phyloP scores from a whole-genome alignment of 805 yeast species.

The Saitoella complicata region DNA sequence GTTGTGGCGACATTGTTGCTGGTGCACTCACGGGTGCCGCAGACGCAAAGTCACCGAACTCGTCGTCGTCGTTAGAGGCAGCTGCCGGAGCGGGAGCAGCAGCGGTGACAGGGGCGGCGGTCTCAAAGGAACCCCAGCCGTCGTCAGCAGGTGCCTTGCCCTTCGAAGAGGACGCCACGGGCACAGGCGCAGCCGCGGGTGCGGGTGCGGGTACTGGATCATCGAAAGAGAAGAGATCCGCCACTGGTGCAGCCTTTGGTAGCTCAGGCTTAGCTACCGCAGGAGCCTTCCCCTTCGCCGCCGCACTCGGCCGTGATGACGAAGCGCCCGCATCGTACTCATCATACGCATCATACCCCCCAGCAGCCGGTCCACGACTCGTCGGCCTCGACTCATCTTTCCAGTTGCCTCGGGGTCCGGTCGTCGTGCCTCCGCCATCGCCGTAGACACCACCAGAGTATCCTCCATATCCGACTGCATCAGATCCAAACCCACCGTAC shows the following conservation, averaged over 20 bases:
- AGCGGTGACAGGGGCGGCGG: not conserved
- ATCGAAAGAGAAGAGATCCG: constrained; percentile 1
- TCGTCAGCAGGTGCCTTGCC: constrained; percentile 5
- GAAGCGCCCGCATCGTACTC: constrained; percentile 14
- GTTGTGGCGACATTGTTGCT: too few relatives aligned
- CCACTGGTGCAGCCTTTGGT: not conserved
- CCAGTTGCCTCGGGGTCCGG: too few relatives aligned
- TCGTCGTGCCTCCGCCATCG: constrained; percentile 2
- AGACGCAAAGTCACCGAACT: constrained; percentile 43
- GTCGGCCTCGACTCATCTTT: not conserved
- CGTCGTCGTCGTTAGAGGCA: constrained; percentile 17
- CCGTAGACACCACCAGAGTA: constrained; percentile 4
- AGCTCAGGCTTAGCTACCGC: constrained; percentile 1
- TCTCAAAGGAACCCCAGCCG: constrained; percentile 17
- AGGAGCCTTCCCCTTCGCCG: constrained; percentile 4
- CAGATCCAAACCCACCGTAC: constrained; percentile 22
- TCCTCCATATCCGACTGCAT: constrained; percentile 18
- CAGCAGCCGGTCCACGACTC: not conserved
- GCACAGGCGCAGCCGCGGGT: not conserved
- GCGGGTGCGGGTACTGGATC: not conserved
- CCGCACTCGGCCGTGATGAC: constrained; percentile 13
- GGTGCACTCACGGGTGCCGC: constrained; percentile 30
- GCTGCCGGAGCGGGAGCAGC: constrained; percentile 5
- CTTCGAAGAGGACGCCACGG: not conserved
- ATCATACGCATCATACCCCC: constrained; percentile 10